These are phyloP conservation scores for Didymella arachidicola DNA, from an alignment of 2,329 filamentous ascomycete genomes.

Conservation along the genomic window DNA sequence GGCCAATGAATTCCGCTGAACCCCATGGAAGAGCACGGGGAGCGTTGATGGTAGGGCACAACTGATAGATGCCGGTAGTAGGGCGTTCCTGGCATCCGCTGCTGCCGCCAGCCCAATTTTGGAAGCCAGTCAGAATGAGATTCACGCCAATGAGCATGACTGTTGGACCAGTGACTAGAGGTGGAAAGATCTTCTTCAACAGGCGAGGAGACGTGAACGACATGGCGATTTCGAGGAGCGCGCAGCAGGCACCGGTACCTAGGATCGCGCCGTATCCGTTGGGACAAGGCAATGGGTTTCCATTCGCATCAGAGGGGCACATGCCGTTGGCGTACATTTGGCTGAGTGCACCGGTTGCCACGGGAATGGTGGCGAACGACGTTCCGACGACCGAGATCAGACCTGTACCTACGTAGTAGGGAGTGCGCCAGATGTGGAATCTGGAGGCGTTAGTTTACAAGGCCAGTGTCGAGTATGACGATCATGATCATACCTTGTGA, in stretches of 20 bases:
- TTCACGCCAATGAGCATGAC: conserved; percentile 76
- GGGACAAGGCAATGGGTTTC: conserved; percentile 75
- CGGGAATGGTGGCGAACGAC: conserved; percentile 78
- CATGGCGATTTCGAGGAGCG: conserved; percentile 72
- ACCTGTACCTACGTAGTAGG: conserved; percentile 72
- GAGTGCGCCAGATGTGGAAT: conserved; percentile 75
- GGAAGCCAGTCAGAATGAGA: conserved; percentile 74
- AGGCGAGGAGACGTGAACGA: conserved; percentile 75
- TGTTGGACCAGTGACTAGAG: conserved; percentile 74
- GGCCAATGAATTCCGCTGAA: conserved; percentile 76
- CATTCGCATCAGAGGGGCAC: conserved; percentile 66
- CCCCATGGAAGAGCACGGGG: conserved; percentile 80
- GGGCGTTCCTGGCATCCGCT: conserved; percentile 62
- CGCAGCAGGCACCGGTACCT: conserved; percentile 65
- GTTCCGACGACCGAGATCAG: conserved; percentile 81
- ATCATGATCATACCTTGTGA: conserved; percentile 58
- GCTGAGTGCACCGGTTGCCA: conserved; percentile 73
- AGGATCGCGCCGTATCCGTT: conserved; percentile 78
- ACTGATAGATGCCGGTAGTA: conserved; percentile 62
- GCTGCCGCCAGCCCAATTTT: conserved; percentile 79
- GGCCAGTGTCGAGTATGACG: conserved; percentile 37
- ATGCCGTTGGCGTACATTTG: conserved; percentile 82
- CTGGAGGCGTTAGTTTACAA: conserved; percentile 7
- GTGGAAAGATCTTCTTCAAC: conserved; percentile 78
- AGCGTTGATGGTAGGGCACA: conserved; percentile 68